Base-by-base conservation (phyloP, 768 basidiomycete species). In the Rhizopogon sp. region DNA sequence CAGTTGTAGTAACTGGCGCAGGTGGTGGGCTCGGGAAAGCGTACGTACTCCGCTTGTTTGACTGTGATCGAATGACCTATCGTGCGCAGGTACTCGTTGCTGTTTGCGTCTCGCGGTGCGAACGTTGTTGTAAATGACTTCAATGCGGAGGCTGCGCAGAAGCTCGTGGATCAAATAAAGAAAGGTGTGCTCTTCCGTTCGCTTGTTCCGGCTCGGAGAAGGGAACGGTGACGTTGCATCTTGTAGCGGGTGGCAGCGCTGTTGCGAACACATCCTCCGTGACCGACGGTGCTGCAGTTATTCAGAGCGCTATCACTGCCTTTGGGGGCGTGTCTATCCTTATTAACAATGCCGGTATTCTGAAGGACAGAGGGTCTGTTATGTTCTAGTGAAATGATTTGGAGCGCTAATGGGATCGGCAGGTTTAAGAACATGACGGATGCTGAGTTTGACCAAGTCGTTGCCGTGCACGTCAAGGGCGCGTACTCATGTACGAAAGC, bases 341-440 rank as follows among this genome's bases (percentile, higher is more conserved):
- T 44, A 87, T 98, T 63, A 98, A 98, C 75, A 98, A 98, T 75
- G 94, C 95, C 50, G 95, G 95, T 35, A 92, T 97, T 55, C 71
- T 93, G 53, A 78, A 90, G 47, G 90, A 88, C 66, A 90, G 82
- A 67, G 87, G 85, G 88, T 89, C 49, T 40, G 77, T 65, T 42
- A 17, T 31, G 9, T 45, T 29, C 43, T 41, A 14, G 10, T 39
- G 28, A 28, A 35, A n/a, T 33, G 43, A 28, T 37, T 43, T 43
- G 40, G 50, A 45, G 44, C 43, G 10, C 44, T 47, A 4, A 44
- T 17, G 17, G 29, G 39, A 58, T 28, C 54, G 25, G 6, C 60
- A 93, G 90, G 17, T 94, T 99, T 80, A 96, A 92, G 79, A 97
- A 94, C 72, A 97, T 99, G 93, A 77, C 91, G 0, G 95, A 98